Evolutionary conservation across 176 grass and related monocot species (phyloP), one percentile per base, ranked within the genome.

Genomic region (Poa pratensis): DNA sequence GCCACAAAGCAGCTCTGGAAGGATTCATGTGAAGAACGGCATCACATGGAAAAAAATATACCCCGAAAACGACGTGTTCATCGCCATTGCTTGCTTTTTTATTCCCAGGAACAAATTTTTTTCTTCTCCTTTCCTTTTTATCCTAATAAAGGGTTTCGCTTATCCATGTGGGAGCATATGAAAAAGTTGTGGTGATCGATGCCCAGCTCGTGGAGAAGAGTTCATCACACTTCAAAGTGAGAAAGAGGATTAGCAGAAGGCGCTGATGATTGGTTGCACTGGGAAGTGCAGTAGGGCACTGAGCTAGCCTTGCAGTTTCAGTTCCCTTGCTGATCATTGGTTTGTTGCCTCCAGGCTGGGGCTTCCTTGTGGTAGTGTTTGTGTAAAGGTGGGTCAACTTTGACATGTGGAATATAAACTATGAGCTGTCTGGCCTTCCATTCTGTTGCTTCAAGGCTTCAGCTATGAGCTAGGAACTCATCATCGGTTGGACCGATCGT

Each of bases 381-480:
- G 82, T 73, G 53, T 66, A 86, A 87, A 79, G 88, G 88, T 12
- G 37, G n/a, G 27, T 49, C 51, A 59, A 30, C 67, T 69, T 87
- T 75, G 48, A 16, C 57, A 86, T 42, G 46, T 74, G 45, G 46
- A 65, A 24, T 14, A 24, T 61, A 78, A 6, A 85, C 62, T 79
- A 32, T 32, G 34, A 35, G 34, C 34, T 35, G 26, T 62, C 0
- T 77, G 64, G 45, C 9, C 63, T 26, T 73, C 67, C 13, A 30
- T n/a, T 73, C 43, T 13, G 57, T 20, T 53, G 46, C 65, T 90
- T 75, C 58, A 17, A 79, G 75, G 14, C 58, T 72, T 70, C 15
- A 13, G 37, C 65, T 62, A 59, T 57, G 46, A 54, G 8, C n/a
- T 77, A 46, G 12, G 2, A 46, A 13, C 22, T 50, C 40, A 17